phyloP scores from a whole-genome alignment of 208 protist species.

The Angomonas deanei region DNA sequence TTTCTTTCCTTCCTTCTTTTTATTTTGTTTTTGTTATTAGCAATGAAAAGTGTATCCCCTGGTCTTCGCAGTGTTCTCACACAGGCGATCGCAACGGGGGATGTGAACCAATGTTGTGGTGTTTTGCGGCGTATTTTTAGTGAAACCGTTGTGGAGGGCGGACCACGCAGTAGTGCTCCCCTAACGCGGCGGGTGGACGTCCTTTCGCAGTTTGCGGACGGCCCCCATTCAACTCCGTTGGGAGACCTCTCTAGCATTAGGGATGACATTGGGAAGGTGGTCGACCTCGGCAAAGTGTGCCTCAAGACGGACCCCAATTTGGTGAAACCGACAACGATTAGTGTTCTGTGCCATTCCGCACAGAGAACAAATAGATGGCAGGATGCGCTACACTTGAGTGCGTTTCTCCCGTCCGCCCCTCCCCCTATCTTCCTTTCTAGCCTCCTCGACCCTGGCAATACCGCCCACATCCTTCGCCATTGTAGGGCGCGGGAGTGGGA shows the following conservation, averaged over 20 bases:
- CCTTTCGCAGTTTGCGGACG: no score
- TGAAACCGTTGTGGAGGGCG: conserved; percentile 21
- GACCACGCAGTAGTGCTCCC: no score
- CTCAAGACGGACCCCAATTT: conserved; percentile 37
- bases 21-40: conserved; percentile 3
- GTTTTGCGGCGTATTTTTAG: conserved; percentile 66
- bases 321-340: conserved; percentile 53
- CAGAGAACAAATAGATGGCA: conserved; percentile 68
- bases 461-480: conserved; percentile 20
- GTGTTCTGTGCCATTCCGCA: conserved; percentile 71
- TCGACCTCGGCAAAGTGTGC: conserved; percentile 38
- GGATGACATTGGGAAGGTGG: conserved; percentile 6
- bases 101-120: conserved; percentile 83
- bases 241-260: background rate
- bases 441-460: conserved; percentile 57
- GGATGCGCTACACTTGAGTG: conserved; percentile 55
- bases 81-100: conserved; percentile 38
- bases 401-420: conserved; percentile 34
- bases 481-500: conserved; percentile 40
- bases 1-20: background rate
- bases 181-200: no score
- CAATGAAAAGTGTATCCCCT: conserved; percentile 12
- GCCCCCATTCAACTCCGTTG: no score
- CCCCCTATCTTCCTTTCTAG: conserved; percentile 71
- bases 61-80: conserved; percentile 43